phyloP scores from a whole-genome alignment of 202 grass and related monocot genomes.

The Schoenoplectus triqueter region DNA sequence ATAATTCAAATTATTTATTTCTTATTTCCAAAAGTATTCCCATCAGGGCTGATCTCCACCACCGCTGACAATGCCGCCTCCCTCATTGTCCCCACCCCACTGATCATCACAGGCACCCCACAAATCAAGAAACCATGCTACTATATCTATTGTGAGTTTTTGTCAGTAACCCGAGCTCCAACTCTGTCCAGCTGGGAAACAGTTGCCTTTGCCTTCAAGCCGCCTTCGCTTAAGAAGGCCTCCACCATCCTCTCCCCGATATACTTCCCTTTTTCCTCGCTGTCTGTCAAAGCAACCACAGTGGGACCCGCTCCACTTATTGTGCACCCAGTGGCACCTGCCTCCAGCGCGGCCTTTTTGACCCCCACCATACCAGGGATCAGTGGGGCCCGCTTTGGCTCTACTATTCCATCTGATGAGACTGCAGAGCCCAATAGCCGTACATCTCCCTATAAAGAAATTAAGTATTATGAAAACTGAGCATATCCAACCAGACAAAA shows the following conservation, averaged over 20 bases:
- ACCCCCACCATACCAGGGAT: slow-evolving; percentile 82
- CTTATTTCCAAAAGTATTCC: background rate
- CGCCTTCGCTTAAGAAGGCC: slow-evolving; percentile 56
- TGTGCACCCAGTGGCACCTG: slow-evolving; percentile 80
- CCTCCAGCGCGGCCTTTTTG: slow-evolving; percentile 67
- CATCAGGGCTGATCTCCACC: background rate
- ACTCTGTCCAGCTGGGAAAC: slow-evolving; percentile 66
- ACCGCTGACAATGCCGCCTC: background rate
- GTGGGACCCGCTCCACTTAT: slow-evolving; percentile 88
- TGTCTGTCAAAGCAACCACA: slow-evolving; percentile 65
- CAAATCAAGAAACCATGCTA: background rate
- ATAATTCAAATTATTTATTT: slow-evolving; percentile 16
- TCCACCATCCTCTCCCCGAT: slow-evolving; percentile 71
- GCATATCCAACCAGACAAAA: too few species aligned
- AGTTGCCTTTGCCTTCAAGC: slow-evolving; percentile 54
- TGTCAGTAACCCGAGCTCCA: slow-evolving; percentile 72
- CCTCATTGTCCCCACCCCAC: too few species aligned
- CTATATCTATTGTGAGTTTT: background rate
- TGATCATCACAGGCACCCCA: background rate
- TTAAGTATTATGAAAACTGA: too few species aligned
- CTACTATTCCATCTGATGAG: slow-evolving; percentile 78
- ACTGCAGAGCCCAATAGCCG: slow-evolving; percentile 65
- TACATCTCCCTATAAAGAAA: slow-evolving; percentile 49
- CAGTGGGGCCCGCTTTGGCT: slow-evolving; percentile 77
- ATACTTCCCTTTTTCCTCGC: slow-evolving; percentile 69